Base-by-base conservation (phyloP, 2,329 filamentous ascomycete genomes). In the Ceratocystis eucalypticola region DNA sequence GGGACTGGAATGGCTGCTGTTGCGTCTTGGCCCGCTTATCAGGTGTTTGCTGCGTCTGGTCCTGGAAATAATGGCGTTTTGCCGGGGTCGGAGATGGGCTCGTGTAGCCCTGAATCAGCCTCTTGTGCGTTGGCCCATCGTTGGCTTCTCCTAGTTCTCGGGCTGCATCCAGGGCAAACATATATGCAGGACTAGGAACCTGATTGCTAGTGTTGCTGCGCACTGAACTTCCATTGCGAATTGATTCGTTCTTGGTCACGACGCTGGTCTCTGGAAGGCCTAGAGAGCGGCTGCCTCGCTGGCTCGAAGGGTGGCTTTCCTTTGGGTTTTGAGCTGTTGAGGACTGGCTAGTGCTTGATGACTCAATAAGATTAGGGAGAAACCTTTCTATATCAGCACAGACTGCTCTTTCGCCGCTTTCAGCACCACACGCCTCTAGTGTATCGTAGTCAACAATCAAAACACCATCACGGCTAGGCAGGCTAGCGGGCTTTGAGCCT, bases 151-250 rank as follows among this genome's bases (percentile, higher is more conserved):
- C 55, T 10, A 65, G 50, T 5, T 53, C 53, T 8, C 64, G 64
- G n/a, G 55, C 64, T 22, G 64, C 66, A 46, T 65, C 61, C 15
- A 68, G 44, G 6, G 63, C 55, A 41, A 63, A 65, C 7, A 68
- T 59, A 30, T 68, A 65, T 12, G 62, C 37, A 10, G 66, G 66
- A 25, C 65, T 64, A 2, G 66, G 66, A 20, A 68, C 64, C 4
- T 50, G 15, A 28, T 17, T 48, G 25, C 64, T 62, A 4, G 25
- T 46, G 20, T 46, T 44, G 41, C 61, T 63, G 17, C 45, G 45
- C 28, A 12, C 61, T 1, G 61, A 63, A 5, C 22, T 30, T 33
- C 28, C 61, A 41, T 64, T 67, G 17, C 53, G 12, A 17, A 22
- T 48, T 5, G 64, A 61, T 20, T 25, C 64, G 6, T 61, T 65